These are phyloP conservation scores for Isoetes engelmannii DNA, from an alignment of 83 land plant genomes.

Conservation along the genomic window DNA sequence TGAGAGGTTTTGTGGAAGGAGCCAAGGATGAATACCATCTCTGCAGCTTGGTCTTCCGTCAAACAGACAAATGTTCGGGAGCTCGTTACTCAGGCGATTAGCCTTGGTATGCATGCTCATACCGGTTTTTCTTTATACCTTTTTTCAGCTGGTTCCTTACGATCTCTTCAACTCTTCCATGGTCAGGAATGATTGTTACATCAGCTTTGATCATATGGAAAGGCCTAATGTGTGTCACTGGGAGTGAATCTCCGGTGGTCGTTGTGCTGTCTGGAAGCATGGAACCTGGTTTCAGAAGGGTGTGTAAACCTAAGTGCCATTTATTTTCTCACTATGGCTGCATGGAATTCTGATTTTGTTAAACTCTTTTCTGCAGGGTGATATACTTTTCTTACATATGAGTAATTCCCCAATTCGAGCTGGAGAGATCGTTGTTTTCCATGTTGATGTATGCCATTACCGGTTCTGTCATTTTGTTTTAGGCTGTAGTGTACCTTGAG, in stretches of 20 bases:
- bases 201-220: constrained; percentile 97
- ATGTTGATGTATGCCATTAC: constrained; percentile 66
- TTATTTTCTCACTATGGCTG: no score
- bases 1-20: no score
- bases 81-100: no score
- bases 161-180: no score
- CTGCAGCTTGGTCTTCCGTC: no score
- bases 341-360: neutral
- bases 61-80: no score
- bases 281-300: constrained; percentile 96
- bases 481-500: no score
- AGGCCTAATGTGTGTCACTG: constrained; percentile 78
- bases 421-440: constrained; percentile 93
- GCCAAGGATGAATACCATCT: no score
- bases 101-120: no score
- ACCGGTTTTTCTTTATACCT: no score
- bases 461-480: neutral
- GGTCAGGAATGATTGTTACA: constrained; percentile 90
- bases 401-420: constrained; percentile 87
- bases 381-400: constrained; percentile 87
- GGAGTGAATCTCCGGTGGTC: constrained; percentile 92
- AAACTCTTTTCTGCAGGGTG: constrained; percentile 61
- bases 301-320: no score
- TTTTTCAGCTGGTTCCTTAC: no score
- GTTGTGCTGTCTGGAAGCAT: constrained; percentile 96